A percentile compares a stretch with the other conserved stretches of the same genome.
phyloP scores from a whole-genome alignment of 1,284 basidiomycete species.

The Cystobasidium sp. region DNA sequence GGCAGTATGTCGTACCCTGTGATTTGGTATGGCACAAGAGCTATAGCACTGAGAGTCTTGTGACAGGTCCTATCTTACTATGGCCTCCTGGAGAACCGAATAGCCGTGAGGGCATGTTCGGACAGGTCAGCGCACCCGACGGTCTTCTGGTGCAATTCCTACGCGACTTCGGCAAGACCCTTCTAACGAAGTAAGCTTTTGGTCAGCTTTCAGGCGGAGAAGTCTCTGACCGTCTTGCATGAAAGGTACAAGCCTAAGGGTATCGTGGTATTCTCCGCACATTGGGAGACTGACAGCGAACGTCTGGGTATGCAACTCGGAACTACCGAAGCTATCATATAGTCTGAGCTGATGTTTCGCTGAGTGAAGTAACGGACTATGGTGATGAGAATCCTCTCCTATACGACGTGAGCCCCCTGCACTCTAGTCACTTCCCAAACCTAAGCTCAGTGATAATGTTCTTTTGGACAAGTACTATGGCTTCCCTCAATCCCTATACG shows the following conservation, averaged over 20 bases:
- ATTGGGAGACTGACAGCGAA: constrained; percentile 71
- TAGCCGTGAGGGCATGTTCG: constrained; percentile 27
- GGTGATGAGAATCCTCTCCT: constrained; percentile 72
- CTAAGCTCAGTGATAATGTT: not conserved
- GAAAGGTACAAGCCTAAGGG: constrained; percentile 68
- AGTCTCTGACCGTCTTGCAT: not conserved
- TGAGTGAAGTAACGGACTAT: constrained; percentile 68
- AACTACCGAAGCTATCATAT: constrained; percentile 48
- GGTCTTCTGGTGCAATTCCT: constrained; percentile 68
- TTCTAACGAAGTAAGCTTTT: constrained; percentile 63
- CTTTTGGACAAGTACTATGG: constrained; percentile 62
- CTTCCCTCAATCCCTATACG: constrained; percentile 64
- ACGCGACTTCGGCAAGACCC: constrained; percentile 68
- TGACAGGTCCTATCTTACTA: constrained; percentile 48
- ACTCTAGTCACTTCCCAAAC: not conserved
- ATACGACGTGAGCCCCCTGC: constrained; percentile 61
- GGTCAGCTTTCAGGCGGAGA: not conserved
- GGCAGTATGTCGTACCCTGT: not conserved
- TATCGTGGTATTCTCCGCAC: constrained; percentile 77
- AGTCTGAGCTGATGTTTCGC: not conserved
- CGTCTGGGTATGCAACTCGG: constrained; percentile 59
- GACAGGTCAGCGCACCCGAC: constrained; percentile 59
- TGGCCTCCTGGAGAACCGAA: constrained; percentile 41
- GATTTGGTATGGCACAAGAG: too few species aligned
- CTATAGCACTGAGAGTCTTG: too few species aligned